Base-by-base conservation (phyloP, 257 asterid genomes). In the Voacanga thouarsii region DNA sequence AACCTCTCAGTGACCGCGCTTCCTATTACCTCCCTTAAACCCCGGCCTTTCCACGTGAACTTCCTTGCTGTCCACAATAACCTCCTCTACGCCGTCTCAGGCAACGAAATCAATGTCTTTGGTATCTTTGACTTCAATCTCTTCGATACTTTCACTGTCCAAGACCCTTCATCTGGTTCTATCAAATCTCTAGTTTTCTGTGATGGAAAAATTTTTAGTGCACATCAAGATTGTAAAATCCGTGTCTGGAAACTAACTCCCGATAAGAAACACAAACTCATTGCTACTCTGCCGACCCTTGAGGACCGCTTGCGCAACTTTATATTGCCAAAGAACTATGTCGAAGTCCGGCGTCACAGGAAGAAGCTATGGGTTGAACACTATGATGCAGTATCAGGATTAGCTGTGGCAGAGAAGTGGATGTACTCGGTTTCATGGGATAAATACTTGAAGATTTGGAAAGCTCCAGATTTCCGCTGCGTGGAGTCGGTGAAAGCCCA, bases 221-320 rank as follows among this genome's bases (percentile, higher is more conserved):
- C 97, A 0, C 98, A 94, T 55, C 98, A 94, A 67, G 97, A 94
- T 68, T 81, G 97, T 69, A 89, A 78, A 74, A 92, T 94, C 85
- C 85, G 94, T 1, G 91, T 86, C 1, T 94, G 98, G 98, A 85
- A 81, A 56, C 12, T 84, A 0, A 77, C 55, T 6, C 41, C 39
- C 3, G 64, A 66, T 14, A 87, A 89, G 16, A 80, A 83, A 2
- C 97, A 94, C 87, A 87, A 80, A 43, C 90, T 83, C 64, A 7
- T 87, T 45, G 83, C 97, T 6, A 80, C 83, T 3, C 92, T 94
- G 6, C 97, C 97, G 1, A 91, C 97, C 0, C 67, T 94, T 0
- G 81, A 83, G 12, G 97, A 92, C 53, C 87, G 93, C 0, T 68
- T 91, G 43, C 59, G 82, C 5, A 78, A 85, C 61, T 85, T 86